Evolutionary conservation across 1,284 basidiomycete genomes (phyloP).

Genomic region (Inonotus hispidus): DNA sequence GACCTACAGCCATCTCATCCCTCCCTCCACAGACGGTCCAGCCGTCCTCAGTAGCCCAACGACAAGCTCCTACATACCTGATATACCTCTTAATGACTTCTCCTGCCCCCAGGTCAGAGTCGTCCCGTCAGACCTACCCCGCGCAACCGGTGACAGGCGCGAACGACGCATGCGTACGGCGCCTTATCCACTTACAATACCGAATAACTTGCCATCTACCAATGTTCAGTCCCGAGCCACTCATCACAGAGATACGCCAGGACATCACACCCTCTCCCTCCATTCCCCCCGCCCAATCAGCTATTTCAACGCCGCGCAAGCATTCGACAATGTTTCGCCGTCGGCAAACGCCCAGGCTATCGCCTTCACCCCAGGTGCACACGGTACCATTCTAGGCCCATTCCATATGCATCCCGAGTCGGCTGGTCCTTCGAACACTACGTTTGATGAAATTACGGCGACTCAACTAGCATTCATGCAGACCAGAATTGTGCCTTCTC

Average conservation of each 20-base stretch:
- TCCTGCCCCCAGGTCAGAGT: neutral
- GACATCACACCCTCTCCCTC: neutral
- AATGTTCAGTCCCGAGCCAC: neutral
- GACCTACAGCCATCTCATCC: constrained; percentile 22
- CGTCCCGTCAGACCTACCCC: neutral
- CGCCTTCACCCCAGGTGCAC: neutral
- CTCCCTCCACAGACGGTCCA: constrained; percentile 6
- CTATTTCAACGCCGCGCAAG: constrained; percentile 4
- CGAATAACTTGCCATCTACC: neutral
- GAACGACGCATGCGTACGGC: constrained; percentile 4
- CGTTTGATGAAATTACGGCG: constrained; percentile 3
- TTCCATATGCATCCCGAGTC: neutral
- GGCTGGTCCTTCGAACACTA: too few relatives aligned
- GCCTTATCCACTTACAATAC: constrained; percentile 6
- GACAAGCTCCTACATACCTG: constrained; percentile 33
- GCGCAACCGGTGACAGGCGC: neutral
- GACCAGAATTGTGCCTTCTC: neutral
- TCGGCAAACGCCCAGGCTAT: neutral
- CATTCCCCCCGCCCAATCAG: constrained; percentile 7
- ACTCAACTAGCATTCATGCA: constrained; percentile 4
- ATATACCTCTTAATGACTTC: constrained; percentile 23
- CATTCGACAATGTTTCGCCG: neutral
- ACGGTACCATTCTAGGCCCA: constrained; percentile 4
- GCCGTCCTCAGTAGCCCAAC: constrained; percentile 23
- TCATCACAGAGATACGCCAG: neutral